Evolutionary conservation across 1,284 basidiomycete genomes (phyloP).

Genomic region (Trichosporon asahii): DNA sequence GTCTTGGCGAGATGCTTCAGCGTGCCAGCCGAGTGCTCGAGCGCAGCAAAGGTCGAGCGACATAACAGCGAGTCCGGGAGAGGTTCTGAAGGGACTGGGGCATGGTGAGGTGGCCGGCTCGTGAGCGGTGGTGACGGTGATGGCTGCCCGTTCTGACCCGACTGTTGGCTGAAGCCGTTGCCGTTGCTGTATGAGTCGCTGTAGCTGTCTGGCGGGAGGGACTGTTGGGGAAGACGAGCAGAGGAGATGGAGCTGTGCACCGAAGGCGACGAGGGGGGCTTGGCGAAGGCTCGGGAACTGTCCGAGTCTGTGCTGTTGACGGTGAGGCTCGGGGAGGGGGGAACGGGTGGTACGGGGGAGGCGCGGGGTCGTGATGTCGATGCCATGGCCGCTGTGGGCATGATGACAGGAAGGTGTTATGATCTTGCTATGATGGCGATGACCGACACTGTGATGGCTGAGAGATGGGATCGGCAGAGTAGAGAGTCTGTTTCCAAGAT

Average conservation of each 20-base stretch:
- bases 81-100: constrained; percentile 37
- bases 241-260: constrained; percentile 7
- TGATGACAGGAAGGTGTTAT: neutral
- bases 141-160: neutral
- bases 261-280: neutral
- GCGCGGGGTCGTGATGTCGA: neutral
- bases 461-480: neutral
- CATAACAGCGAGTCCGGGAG: constrained; percentile 46
- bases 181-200: neutral
- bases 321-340: constrained; percentile 5
- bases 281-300: neutral
- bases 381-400: constrained; percentile 8
- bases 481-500: neutral
- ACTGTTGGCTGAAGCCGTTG: neutral
- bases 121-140: neutral
- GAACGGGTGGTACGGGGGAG: neutral
- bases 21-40: constrained; percentile 42
- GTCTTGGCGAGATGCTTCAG: constrained; percentile 45
- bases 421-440: neutral
- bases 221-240: neutral
- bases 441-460: neutral
- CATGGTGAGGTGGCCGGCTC: neutral
- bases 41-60: constrained; percentile 44
- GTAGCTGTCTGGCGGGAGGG: neutral
- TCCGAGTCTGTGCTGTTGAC: constrained; percentile 8